Percentiles rank a stretch among this genome's conserved stretches.
These are phyloP conservation scores for Neurospora tetraspora DNA, from an alignment of 495 filamentous ascomycete species.

Conservation along the genomic window DNA sequence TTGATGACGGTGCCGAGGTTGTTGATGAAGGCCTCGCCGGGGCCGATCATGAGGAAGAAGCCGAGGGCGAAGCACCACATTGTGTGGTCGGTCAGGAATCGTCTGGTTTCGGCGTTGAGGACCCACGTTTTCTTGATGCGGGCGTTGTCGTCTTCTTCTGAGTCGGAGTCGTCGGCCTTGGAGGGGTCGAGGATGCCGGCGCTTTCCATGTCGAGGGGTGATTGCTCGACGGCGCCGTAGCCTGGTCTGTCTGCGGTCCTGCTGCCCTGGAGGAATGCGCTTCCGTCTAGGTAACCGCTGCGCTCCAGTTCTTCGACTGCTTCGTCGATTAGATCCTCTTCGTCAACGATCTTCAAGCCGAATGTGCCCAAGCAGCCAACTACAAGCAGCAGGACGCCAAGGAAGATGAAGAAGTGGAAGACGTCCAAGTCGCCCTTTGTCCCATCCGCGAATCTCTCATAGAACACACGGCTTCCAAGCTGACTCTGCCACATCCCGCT, in stretches of 20 bases:
- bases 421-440: conserved; percentile 73
- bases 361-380: conserved; percentile 69
- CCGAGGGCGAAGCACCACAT: conserved; percentile 93
- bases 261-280: conserved; percentile 26
- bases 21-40: conserved; percentile 94
- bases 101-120: conserved; percentile 74
- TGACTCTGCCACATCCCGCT: conserved; percentile 95
- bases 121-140: conserved; percentile 71
- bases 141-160: conserved; percentile 53
- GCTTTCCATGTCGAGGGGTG: conserved; percentile 24
- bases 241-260: conserved; percentile 17
- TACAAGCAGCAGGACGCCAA: conserved; percentile 53
- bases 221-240: conserved; percentile 28
- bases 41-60: conserved; percentile 89
- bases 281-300: conserved; percentile 66
- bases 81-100: conserved; percentile 74
- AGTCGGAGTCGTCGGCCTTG: conserved; percentile 14
- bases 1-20: conserved; percentile 91
- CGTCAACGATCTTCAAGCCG: conserved; percentile 53
- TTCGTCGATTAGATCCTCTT: conserved; percentile 68
- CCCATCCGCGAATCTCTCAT: conserved; percentile 50
- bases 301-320: conserved; percentile 76
- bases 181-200: conserved; percentile 18
- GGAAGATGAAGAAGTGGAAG: conserved; percentile 74
- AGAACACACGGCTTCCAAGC: conserved; percentile 69